phyloP scores from a whole-genome alignment of 495 filamentous ascomycete species.

The Aspergillus taichungensis region DNA sequence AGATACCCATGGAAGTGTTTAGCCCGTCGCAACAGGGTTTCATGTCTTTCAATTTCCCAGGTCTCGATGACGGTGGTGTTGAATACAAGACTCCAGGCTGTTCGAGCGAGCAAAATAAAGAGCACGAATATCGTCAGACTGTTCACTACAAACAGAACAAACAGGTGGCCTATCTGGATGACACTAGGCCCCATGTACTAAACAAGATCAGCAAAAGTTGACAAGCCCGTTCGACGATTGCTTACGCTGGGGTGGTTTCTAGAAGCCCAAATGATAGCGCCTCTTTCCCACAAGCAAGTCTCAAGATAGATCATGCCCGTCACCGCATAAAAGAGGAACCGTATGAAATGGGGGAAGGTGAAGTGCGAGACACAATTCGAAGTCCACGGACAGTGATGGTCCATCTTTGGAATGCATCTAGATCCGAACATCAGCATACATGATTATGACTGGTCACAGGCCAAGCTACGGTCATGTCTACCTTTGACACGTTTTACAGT shows the following conservation, averaged over 20 bases:
- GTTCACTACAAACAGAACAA: constrained; percentile 53
- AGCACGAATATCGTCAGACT: constrained; percentile 57
- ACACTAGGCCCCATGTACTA: constrained; percentile 70
- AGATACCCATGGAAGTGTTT: constrained; percentile 48
- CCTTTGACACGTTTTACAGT: constrained; percentile 80
- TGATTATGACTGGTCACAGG: not conserved
- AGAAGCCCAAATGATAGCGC: constrained; percentile 52
- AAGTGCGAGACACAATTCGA: constrained; percentile 84
- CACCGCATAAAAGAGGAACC: constrained; percentile 75
- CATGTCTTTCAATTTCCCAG: constrained; percentile 88
- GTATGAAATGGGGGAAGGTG: constrained; percentile 83
- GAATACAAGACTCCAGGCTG: constrained; percentile 45
- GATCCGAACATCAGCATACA: not conserved
- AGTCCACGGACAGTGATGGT: constrained; percentile 98
- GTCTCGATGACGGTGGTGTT: constrained; percentile 83
- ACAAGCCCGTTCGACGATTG: not conserved
- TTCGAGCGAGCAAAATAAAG: constrained; percentile 53
- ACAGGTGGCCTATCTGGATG: constrained; percentile 53
- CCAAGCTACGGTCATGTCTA: not conserved
- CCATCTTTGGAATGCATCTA: constrained; percentile 93
- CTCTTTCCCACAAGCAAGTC: constrained; percentile 48
- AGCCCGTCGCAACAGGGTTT: constrained; percentile 57
- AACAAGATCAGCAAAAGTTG: constrained; percentile 5
- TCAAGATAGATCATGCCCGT: constrained; percentile 56
- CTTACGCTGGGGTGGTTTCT: constrained; percentile 61